Conservation (phyloP, 192 early-diverging fungal genomes). For the Coemansia sp. region DNA sequence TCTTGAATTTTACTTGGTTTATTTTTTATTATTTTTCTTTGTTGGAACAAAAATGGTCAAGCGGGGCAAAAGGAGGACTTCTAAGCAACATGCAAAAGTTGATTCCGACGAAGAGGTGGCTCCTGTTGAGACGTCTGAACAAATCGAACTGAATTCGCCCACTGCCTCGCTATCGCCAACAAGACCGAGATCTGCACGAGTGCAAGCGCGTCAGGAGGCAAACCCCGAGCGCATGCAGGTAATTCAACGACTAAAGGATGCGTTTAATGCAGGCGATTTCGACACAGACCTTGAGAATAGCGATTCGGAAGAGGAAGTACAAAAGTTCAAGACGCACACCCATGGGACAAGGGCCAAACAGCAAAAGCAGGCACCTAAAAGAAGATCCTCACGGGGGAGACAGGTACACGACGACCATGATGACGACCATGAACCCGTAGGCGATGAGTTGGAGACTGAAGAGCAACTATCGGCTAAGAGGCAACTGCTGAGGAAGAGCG, state of each 20-base stretch:
- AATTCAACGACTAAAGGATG: conserved; percentile 40
- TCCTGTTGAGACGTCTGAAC: neutral
- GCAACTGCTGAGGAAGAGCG: neutral
- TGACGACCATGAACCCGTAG: conserved; percentile 22
- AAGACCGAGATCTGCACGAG: conserved; percentile 18
- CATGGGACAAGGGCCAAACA: neutral
- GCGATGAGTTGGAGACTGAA: conserved; percentile 8
- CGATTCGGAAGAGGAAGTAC: conserved; percentile 3
- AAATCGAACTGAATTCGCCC: neutral
- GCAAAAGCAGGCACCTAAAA: conserved; percentile 6
- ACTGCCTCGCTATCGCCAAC: neutral
- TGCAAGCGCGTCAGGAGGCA: conserved; percentile 43
- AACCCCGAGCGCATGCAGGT: conserved; percentile 30
- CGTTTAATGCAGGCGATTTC: conserved; percentile 38
- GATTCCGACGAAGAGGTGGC: neutral
- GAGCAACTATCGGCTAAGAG: neutral
- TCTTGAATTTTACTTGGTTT: conserved; percentile 10
- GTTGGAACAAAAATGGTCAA: neutral
- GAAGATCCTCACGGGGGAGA: neutral
- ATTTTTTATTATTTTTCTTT: conserved; percentile 2
- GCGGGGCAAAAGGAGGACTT: conserved; percentile 9
- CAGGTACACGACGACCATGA: conserved; percentile 7
- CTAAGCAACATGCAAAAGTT: neutral
- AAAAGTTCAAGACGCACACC: neutral
- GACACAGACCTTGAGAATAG: conserved; percentile 28